Conservation (phyloP, 805 yeast genomes). For the Candida quercuum region DNA sequence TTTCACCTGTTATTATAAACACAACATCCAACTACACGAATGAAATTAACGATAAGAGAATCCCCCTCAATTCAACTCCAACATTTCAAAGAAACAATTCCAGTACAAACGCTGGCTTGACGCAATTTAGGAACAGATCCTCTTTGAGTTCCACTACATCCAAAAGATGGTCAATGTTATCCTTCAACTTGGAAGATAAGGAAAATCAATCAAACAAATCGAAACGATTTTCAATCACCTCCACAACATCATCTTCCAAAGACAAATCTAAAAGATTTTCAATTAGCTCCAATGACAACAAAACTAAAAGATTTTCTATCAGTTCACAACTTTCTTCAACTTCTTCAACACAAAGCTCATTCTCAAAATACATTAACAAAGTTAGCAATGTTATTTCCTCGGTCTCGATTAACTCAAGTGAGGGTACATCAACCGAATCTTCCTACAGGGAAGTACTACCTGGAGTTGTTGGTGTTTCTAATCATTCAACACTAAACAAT, state of each 20-base stretch:
- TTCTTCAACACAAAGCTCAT: slow-evolving; percentile 15
- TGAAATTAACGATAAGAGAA: slow-evolving; percentile 20
- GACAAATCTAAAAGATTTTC: slow-evolving; percentile 18
- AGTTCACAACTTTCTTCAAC: slow-evolving; percentile 12
- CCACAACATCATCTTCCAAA: slow-evolving; percentile 7
- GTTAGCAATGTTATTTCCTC: slow-evolving; percentile 21
- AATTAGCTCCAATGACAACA: slow-evolving; percentile 9
- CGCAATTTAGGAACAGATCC: slow-evolving; percentile 19
- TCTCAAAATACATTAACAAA: slow-evolving; percentile 19
- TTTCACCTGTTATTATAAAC: slow-evolving; percentile 12
- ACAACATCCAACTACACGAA: slow-evolving; percentile 7
- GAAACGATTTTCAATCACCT: slow-evolving; percentile 9
- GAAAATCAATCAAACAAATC: slow-evolving; percentile 17
- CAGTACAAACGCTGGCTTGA: slow-evolving; percentile 10
- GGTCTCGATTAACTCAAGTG: slow-evolving; percentile 17
- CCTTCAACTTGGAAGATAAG: slow-evolving; percentile 13
- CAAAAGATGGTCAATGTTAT: slow-evolving; percentile 25
- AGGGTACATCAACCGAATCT: slow-evolving; percentile 15
- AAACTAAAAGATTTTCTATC: slow-evolving; percentile 17
- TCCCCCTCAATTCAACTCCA: slow-evolving; percentile 14
- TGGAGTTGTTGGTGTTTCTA: slow-evolving; percentile 20
- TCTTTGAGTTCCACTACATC: slow-evolving; percentile 18
- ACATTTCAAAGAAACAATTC: slow-evolving; percentile 19
- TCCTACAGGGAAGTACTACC: slow-evolving; percentile 16
- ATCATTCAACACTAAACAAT: neutral